Conservation (phyloP, 2,329 filamentous ascomycete genomes). For the Colletotrichum truncatum region DNA sequence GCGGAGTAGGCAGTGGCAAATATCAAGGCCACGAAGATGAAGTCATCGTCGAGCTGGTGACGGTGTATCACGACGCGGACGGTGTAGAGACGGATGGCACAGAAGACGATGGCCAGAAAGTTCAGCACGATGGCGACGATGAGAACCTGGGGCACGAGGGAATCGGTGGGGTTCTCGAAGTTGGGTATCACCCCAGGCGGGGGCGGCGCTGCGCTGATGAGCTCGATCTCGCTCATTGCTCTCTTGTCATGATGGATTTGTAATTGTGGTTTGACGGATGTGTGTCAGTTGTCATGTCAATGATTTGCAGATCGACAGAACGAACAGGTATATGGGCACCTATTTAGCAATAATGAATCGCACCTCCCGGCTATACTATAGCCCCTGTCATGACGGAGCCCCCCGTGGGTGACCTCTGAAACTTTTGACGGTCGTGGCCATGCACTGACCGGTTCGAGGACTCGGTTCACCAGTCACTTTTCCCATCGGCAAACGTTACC, state of each 20-base stretch:
- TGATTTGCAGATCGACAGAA: neutral
- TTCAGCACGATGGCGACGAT: conserved; percentile 21
- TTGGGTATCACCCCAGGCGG: conserved; percentile 17
- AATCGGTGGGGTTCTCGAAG: conserved; percentile 17
- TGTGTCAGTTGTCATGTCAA: neutral
- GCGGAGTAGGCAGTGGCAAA: conserved; percentile 21
- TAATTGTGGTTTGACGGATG: neutral
- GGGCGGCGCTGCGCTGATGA: neutral
- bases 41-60: conserved; percentile 21
- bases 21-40: conserved; percentile 20
- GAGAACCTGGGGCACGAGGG: conserved; percentile 26
- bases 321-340: neutral
- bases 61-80: conserved; percentile 19
- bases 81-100: conserved; percentile 22
- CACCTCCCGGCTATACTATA: neutral
- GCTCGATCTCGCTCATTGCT: conserved; percentile 6
- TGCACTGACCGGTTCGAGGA: conserved; percentile 23
- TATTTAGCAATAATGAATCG: conserved; percentile 8
- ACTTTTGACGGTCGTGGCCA: neutral
- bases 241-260: conserved; percentile 12
- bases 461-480: neutral
- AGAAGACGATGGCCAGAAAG: conserved; percentile 23
- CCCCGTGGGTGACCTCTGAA: conserved; percentile 1
- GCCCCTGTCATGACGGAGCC: neutral
- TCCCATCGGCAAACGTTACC: neutral